Base-by-base conservation (phyloP, 2,329 filamentous ascomycete species). In the Penicillium sp. region DNA sequence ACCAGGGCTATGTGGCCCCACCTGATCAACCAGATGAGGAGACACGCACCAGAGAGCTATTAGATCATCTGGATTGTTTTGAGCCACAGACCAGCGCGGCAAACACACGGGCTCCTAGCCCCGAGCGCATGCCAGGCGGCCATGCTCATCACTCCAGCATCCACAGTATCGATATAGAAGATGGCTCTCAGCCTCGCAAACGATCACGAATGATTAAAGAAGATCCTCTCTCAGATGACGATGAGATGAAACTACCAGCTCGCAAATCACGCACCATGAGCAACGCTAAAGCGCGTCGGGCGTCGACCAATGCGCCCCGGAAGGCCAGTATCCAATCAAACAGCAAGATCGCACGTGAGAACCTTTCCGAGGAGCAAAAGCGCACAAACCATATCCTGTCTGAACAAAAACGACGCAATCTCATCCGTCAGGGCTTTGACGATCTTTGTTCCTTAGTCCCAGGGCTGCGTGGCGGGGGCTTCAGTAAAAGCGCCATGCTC, bases 301-400 rank as follows among this genome's bases (percentile, higher is more conserved):
- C 73, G 67, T 59, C 76, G 63, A 42, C 68, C 65, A 54, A 74
- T 4, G 72, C 71, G 23, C 69, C 68, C 57, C 75, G 75, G 37
- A 76, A 70, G 49, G 56, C 64, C 33, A 69, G 65, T 62, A 54
- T 67, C 42, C 62, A 67, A 31, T 62, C 64, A 46, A 62, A 60
- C 15, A 59, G 59, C 41, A 76, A 75, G 57, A 43, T 68, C 4
- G 53, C 67, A 3, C 70, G 88, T 25, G 83, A 87, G 65, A 87
- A 87, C 60, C 71, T 94, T 4, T 84, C 86, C 0, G 89, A 93
- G 62, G 86, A 89, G 57, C 89, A 94, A 73, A 94, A 93, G 73
- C 82, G 90, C 44, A 87, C 87, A 66, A 96, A 96, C 63, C 90
- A 95, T 68, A 94, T 96, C 61, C 81, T 87, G 50, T 94, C 90